Evolutionary conservation across 192 early-diverging fungal species (phyloP).

Genomic region (Rhizophagus clarus): DNA sequence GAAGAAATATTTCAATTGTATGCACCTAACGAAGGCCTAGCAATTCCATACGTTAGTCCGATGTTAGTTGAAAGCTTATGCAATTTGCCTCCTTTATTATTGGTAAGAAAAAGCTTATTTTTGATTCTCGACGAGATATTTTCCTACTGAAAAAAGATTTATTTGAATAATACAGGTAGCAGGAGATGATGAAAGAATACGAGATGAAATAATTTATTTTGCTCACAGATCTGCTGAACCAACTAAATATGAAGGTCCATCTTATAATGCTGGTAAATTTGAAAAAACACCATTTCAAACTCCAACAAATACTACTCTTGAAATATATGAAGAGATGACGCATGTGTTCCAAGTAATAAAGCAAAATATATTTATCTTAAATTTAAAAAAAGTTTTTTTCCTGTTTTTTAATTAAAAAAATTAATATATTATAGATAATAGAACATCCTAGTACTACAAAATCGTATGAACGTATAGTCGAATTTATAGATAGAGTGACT

Average conservation of each 20-base stretch:
- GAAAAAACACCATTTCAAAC: no score
- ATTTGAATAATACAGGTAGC: constrained; percentile 36
- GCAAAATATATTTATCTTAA: no score
- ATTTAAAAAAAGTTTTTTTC: no score
- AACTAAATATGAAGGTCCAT: not conserved
- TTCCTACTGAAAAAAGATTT: not conserved
- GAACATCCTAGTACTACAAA: not conserved
- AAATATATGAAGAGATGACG: constrained; percentile 52
- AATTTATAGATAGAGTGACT: not conserved
- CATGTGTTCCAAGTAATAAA: constrained; percentile 55
- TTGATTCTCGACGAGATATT: not conserved
- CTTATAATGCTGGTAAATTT: no score
- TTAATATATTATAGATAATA: not conserved
- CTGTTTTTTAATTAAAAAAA: not conserved
- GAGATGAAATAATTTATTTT: constrained; percentile 53
- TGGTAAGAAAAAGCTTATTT: constrained; percentile 35
- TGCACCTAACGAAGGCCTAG: constrained; percentile 45
- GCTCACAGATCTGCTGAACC: constrained; percentile 39
- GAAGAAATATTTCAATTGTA: constrained; percentile 49
- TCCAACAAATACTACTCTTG: no score
- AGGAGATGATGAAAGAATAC: constrained; percentile 49
- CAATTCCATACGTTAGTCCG: constrained; percentile 48
- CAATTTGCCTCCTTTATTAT: constrained; percentile 43
- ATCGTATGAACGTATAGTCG: not conserved
- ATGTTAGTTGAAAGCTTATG: no score